Evolutionary conservation across 257 asterid species (phyloP).

Genomic region (Solanum neorickii): DNA sequence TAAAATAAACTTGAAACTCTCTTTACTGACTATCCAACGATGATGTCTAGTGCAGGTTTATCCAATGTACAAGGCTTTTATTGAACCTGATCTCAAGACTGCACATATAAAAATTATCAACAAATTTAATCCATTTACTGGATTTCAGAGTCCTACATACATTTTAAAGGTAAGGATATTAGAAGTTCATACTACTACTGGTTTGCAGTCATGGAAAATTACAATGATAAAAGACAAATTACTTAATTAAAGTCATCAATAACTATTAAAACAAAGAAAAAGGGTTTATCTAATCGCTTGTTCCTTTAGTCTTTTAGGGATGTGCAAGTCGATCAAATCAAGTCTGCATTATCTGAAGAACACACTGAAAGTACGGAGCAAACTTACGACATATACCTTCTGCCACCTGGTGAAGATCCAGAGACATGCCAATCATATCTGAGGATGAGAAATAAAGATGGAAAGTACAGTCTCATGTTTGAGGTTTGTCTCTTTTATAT

Average conservation of each 20-base stretch:
- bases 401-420: slow-evolving; percentile 99
- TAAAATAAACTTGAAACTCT: background rate
- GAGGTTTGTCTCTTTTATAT: slow-evolving; percentile 48
- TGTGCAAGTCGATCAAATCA: slow-evolving; percentile 52
- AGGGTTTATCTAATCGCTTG: background rate
- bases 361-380: slow-evolving; percentile 58
- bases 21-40: background rate
- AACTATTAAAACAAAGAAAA: background rate
- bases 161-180: slow-evolving; percentile 59
- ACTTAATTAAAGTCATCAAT: background rate
- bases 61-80: slow-evolving; percentile 97
- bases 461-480: slow-evolving; percentile 98
- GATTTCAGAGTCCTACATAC: slow-evolving; percentile 93
- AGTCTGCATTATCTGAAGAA: slow-evolving; percentile 56
- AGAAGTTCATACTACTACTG: background rate
- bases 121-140: slow-evolving; percentile 93
- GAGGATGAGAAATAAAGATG: slow-evolving; percentile 97
- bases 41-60: slow-evolving; percentile 49
- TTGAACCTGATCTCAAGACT: slow-evolving; percentile 94
- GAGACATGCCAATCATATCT: slow-evolving; percentile 95
- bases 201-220: background rate
- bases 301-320: slow-evolving; percentile 53
- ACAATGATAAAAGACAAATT: background rate
- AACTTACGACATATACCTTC: slow-evolving; percentile 88
- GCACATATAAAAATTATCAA: slow-evolving; percentile 89